Conservation (phyloP, 2,329 filamentous ascomycete species). For the Trichoderma sp. region DNA sequence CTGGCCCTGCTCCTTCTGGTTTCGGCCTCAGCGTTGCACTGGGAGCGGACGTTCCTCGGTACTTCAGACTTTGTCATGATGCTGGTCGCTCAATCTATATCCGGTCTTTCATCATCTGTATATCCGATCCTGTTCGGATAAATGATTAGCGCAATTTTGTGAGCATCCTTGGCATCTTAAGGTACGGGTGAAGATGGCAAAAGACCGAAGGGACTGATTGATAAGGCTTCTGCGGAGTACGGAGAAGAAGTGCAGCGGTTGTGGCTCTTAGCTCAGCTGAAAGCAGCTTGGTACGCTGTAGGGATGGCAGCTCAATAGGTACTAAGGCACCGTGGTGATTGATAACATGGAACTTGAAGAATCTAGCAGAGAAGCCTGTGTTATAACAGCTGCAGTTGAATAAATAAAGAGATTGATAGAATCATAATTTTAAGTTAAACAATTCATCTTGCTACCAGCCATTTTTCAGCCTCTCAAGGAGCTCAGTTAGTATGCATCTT, state of each 20-base stretch:
- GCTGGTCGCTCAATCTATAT: neutral
- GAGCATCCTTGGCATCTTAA: rapidly evolving
- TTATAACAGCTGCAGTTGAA: neutral
- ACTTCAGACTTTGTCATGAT: neutral
- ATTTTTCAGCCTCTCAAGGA: neutral
- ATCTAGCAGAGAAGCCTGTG: neutral
- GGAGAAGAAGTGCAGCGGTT: neutral
- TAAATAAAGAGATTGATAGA: neutral
- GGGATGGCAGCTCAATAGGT: neutral
- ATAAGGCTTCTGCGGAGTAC: neutral
- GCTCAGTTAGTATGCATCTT: neutral
- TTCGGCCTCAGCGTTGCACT: neutral
- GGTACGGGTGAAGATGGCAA: neutral
- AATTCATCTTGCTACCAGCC: neutral
- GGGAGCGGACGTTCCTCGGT: neutral
- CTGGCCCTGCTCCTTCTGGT: neutral
- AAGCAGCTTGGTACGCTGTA: neutral
- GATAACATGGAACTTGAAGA: neutral
- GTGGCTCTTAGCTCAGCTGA: neutral
- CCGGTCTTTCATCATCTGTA: neutral
- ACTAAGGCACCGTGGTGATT: neutral
- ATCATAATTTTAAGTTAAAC: neutral
- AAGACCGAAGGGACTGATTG: neutral
- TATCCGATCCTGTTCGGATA: neutral
- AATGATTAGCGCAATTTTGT: neutral